Percentiles rank a stretch among this genome's conserved stretches.
These are phyloP conservation scores for Hypoxylon sp. DNA, from an alignment of 2,329 filamentous ascomycete genomes.

Conservation along the genomic window DNA sequence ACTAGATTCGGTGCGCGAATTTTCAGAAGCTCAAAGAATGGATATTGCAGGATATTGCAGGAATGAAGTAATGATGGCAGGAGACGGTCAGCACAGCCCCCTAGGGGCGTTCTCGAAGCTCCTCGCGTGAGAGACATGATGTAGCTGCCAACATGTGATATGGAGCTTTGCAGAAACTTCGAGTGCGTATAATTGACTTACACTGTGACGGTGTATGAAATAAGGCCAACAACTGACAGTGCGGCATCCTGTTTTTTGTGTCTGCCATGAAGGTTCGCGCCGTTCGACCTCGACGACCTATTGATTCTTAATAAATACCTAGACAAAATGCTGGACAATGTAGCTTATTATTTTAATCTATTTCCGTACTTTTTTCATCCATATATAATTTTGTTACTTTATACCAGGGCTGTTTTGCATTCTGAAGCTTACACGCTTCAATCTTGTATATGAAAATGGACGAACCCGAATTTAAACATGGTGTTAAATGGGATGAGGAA, in stretches of 20 bases:
- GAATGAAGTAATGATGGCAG: constrained; percentile 3
- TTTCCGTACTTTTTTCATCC: background rate
- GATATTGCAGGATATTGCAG: constrained; percentile 1
- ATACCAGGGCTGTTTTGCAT: background rate
- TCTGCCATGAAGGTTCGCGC: constrained; percentile 15
- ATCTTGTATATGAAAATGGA: constrained; percentile 45
- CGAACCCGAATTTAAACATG: constrained; percentile 47
- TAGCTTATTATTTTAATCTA: constrained; percentile 7
- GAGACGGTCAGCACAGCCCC: constrained; percentile 28
- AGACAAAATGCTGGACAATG: constrained; percentile 4
- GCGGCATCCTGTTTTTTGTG: constrained; percentile 48
- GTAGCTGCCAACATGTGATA: constrained; percentile 36
- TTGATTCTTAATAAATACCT: constrained; percentile 15
- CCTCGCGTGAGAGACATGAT: constrained; percentile 14
- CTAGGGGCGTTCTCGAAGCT: constrained; percentile 6
- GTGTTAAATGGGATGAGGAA: constrained; percentile 58
- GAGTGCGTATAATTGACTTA: constrained; percentile 34
- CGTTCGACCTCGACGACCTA: constrained; percentile 18
- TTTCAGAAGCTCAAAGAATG: constrained; percentile 28
- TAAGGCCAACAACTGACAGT: constrained; percentile 48
- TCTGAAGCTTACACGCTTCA: constrained; percentile 11
- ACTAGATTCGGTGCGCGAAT: constrained; percentile 46
- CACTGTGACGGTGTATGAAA: constrained; percentile 46
- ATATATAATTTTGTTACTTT: background rate
- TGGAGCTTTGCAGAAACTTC: constrained; percentile 25